Conservation (phyloP, 73 alveolate species). For the Blepharisma stoltei region DNA sequence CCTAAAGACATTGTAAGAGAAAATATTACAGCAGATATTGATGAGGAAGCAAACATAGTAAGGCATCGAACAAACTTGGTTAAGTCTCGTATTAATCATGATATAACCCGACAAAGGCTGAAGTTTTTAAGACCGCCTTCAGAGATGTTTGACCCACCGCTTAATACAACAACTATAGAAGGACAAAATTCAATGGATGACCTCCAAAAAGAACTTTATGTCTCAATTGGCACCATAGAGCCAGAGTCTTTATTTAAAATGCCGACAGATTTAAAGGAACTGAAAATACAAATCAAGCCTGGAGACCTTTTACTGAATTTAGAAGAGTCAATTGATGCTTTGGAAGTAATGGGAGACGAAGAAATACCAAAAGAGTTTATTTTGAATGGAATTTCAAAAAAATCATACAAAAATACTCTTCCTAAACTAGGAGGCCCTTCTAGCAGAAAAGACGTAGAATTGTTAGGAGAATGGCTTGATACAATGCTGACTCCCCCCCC, state of each 20-base stretch:
- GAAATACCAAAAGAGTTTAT: slow-evolving; percentile 4
- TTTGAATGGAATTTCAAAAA: background rate
- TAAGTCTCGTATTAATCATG: slow-evolving; percentile 9
- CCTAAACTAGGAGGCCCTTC: slow-evolving; percentile 20
- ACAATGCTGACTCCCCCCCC: too few species aligned
- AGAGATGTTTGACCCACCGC: slow-evolving; percentile 16
- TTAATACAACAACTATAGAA: background rate
- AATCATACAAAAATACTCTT: background rate
- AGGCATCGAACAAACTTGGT: background rate
- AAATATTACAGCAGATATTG: background rate
- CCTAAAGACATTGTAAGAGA: too few species aligned
- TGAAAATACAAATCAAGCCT: background rate
- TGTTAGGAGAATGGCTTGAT: slow-evolving; percentile 17
- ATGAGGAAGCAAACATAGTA: background rate
- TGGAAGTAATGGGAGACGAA: background rate
- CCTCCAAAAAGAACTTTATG: background rate
- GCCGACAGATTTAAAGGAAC: background rate
- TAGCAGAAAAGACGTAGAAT: slow-evolving; percentile 15
- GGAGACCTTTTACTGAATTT: background rate
- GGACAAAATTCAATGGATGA: background rate
- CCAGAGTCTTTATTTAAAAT: background rate
- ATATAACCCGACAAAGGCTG: background rate
- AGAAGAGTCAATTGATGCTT: background rate
- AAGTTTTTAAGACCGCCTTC: background rate
- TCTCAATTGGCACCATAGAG: background rate